phyloP scores from a whole-genome alignment of 1,284 basidiomycete genomes.

The Phylloboletellus chloephorus region DNA sequence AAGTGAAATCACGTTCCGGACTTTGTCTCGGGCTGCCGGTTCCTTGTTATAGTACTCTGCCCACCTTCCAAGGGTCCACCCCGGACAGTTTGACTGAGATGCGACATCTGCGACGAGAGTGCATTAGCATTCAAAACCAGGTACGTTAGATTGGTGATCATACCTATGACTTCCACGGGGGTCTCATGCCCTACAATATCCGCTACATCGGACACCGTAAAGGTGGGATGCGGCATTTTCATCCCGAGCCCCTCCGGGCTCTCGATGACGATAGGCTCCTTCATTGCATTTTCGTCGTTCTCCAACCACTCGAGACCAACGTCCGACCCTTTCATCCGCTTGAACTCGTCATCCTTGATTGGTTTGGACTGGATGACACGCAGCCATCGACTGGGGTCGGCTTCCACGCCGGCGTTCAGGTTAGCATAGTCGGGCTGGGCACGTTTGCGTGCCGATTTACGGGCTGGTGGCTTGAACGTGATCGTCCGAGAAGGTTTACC shows the following conservation, averaged over 20 bases:
- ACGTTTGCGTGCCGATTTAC: constrained; percentile 72
- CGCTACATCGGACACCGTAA: constrained; percentile 77
- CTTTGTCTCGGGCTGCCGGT: constrained; percentile 66
- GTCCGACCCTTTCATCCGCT: constrained; percentile 59
- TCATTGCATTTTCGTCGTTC: constrained; percentile 62
- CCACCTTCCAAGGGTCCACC: constrained; percentile 91
- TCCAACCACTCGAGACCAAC: constrained; percentile 70
- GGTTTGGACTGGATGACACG: constrained; percentile 61
- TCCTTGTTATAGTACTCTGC: constrained; percentile 78
- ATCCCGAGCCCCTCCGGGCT: constrained; percentile 75
- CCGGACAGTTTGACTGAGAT: constrained; percentile 72
- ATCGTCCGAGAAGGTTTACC: constrained; percentile 57
- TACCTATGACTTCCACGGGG: constrained; percentile 87
- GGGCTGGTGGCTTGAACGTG: constrained; percentile 68
- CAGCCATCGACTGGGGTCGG: constrained; percentile 64
- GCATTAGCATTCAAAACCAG: constrained; percentile 6
- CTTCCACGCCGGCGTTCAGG: constrained; percentile 55
- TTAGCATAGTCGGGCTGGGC: constrained; percentile 72
- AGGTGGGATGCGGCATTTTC: constrained; percentile 69
- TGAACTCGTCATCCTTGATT: constrained; percentile 58
- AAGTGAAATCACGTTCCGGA: constrained; percentile 86
- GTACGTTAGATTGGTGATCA: constrained; percentile 14
- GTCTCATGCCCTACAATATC: constrained; percentile 71
- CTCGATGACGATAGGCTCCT: constrained; percentile 72
- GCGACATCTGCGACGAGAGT: constrained; percentile 59